Conservation (phyloP, 805 yeast species). For the Candida namnaoensis region DNA sequence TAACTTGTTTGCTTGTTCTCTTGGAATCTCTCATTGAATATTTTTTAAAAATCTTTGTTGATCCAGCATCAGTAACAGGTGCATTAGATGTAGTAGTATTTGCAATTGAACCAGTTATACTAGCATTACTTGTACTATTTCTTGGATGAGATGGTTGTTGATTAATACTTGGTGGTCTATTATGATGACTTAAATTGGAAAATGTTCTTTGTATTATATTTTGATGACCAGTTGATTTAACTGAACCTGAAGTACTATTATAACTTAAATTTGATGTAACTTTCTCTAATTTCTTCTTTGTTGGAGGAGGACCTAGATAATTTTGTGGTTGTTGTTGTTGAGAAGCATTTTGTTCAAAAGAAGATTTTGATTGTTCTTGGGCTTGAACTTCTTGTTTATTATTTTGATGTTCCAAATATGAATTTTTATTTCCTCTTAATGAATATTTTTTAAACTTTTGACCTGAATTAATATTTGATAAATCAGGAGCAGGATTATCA, state of each 20-base stretch:
- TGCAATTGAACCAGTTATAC: not conserved
- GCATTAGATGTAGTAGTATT: not conserved
- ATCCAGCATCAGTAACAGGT: not conserved
- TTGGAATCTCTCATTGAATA: not conserved
- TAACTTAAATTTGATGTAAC: not conserved
- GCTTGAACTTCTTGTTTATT: no score
- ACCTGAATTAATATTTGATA: slow-evolving; percentile 3
- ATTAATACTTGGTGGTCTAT: not conserved
- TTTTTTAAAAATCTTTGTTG: not conserved
- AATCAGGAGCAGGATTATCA: slow-evolving; percentile 9
- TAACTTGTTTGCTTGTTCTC: not conserved
- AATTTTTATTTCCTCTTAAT: slow-evolving; percentile 6
- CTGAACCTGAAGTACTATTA: not conserved
- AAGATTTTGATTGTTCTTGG: not conserved
- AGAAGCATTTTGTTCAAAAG: not conserved
- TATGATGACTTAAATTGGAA: not conserved
- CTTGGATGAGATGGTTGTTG: not conserved
- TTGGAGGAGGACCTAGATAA: no score
- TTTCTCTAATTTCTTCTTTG: not conserved
- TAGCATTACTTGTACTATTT: not conserved
- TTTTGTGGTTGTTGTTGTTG: not conserved
- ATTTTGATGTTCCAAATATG: not conserved
- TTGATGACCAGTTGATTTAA: not conserved
- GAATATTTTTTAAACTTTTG: slow-evolving; percentile 9
- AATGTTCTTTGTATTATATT: not conserved